phyloP scores from a whole-genome alignment of 2,329 filamentous ascomycete species.

The Verticillium tricorpus region DNA sequence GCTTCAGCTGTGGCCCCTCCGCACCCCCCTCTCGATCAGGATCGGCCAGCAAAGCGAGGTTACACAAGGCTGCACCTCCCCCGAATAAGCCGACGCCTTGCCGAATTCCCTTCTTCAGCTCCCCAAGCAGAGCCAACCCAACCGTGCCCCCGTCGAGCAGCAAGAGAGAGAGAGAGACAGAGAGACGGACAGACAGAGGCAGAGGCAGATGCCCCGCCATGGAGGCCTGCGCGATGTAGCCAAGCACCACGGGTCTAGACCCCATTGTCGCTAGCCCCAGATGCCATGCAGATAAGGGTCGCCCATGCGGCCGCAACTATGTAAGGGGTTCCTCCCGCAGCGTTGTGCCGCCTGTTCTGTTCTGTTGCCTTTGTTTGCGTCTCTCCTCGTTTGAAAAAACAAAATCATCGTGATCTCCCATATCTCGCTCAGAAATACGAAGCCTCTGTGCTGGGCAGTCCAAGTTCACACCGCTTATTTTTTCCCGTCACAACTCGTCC shows the following conservation, averaged over 20 bases:
- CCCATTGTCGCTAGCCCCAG: background rate
- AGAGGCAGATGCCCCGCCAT: background rate
- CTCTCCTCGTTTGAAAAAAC: background rate
- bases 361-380: background rate
- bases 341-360: background rate
- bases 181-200: background rate
- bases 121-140: background rate
- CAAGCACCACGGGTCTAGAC: background rate
- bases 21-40: no score
- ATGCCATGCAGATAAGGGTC: background rate
- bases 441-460: no score
- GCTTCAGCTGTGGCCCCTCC: no score
- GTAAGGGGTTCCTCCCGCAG: background rate
- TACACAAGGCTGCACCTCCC: background rate
- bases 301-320: background rate
- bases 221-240: background rate
- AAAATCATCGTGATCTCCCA: background rate
- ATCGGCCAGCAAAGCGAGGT: background rate
- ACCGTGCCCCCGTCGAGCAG: background rate
- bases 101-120: background rate
- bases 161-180: no score
- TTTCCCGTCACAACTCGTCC: no score
- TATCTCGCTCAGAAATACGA: no score
- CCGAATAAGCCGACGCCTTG: background rate
- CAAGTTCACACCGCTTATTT: no score